Evolutionary conservation across 345 rosid genomes (phyloP).

Genomic region (Nephelium lappaceum): DNA sequence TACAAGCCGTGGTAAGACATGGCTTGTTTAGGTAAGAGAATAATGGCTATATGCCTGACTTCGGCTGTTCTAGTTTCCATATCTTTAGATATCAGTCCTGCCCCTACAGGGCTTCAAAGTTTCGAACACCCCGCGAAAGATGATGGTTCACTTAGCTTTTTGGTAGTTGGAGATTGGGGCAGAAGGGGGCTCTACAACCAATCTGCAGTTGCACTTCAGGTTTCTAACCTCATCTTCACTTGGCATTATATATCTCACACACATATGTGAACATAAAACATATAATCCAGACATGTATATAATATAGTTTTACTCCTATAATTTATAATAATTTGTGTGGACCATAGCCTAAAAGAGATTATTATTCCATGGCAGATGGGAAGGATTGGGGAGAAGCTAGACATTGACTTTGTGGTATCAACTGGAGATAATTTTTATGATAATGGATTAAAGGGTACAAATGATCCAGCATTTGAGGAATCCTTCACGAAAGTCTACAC

Average conservation of each 20-base stretch:
- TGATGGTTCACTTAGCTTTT: conserved; percentile 58
- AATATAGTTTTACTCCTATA: too few species aligned
- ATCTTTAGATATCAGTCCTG: conserved; percentile 1
- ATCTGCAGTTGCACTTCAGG: conserved; percentile 70
- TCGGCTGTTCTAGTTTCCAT: neutral
- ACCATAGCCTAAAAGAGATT: too few species aligned
- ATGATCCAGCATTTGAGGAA: conserved; percentile 45
- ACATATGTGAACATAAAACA: too few species aligned
- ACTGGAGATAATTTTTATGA: conserved; percentile 15
- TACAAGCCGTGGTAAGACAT: conserved; percentile 23
- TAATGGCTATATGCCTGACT: neutral
- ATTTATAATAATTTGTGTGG: too few species aligned
- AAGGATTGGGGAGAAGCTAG: conserved; percentile 40
- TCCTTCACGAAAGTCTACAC: conserved; percentile 49
- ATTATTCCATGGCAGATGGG: conserved; percentile 43
- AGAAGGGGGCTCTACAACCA: conserved; percentile 66
- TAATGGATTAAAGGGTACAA: conserved; percentile 39
- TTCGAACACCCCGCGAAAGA: conserved; percentile 44
- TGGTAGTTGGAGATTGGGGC: conserved; percentile 88
- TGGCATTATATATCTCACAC: too few species aligned
- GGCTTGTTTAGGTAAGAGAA: conserved; percentile 14
- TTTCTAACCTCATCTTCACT: neutral
- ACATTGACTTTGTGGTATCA: conserved; percentile 20
- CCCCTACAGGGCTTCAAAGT: conserved; percentile 36
- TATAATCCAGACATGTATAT: too few species aligned